Evolutionary conservation across 1,284 basidiomycete species (phyloP).

Genomic region (Ustilago trichophora): DNA sequence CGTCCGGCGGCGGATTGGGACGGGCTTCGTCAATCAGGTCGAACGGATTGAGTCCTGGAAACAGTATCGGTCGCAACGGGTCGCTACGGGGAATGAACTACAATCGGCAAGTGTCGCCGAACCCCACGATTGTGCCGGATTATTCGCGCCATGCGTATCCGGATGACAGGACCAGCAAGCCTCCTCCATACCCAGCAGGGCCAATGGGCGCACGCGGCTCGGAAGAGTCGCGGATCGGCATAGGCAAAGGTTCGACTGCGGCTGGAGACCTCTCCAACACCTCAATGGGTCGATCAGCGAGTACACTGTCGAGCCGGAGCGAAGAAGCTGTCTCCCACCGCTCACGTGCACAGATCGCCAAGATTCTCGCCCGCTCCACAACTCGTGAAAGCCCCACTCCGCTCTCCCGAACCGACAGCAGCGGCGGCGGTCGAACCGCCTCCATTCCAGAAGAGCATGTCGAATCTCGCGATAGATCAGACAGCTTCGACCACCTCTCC

Average conservation of each 20-base stretch:
- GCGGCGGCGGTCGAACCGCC: too few relatives aligned
- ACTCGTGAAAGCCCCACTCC: slow-evolving; percentile 13
- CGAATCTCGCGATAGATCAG: slow-evolving; percentile 9
- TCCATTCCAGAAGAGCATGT: slow-evolving; percentile 9
- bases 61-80: slow-evolving; percentile 2
- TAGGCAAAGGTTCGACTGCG: neutral
- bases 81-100: too few relatives aligned
- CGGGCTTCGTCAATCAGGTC: slow-evolving; percentile 14
- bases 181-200: too few relatives aligned
- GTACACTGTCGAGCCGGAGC: slow-evolving; percentile 18
- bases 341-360: slow-evolving; percentile 50
- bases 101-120: slow-evolving; percentile 34
- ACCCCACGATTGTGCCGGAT: slow-evolving; percentile 33
- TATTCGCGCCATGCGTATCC: neutral
- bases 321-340: slow-evolving; percentile 20
- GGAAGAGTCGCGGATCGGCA: neutral
- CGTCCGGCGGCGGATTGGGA: slow-evolving; percentile 11
- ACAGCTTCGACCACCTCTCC: slow-evolving; percentile 23
- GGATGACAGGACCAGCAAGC: too few relatives aligned
- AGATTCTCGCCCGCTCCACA: slow-evolving; percentile 52
- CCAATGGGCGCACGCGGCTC: too few relatives aligned
- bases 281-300: slow-evolving; percentile 15
- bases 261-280: slow-evolving; percentile 1
- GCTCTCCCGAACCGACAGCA: slow-evolving; percentile 7
- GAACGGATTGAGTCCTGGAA: slow-evolving; percentile 15